Base-by-base conservation (phyloP, 164 flowering plant genomes). In the Nelumbo lutea region DNA sequence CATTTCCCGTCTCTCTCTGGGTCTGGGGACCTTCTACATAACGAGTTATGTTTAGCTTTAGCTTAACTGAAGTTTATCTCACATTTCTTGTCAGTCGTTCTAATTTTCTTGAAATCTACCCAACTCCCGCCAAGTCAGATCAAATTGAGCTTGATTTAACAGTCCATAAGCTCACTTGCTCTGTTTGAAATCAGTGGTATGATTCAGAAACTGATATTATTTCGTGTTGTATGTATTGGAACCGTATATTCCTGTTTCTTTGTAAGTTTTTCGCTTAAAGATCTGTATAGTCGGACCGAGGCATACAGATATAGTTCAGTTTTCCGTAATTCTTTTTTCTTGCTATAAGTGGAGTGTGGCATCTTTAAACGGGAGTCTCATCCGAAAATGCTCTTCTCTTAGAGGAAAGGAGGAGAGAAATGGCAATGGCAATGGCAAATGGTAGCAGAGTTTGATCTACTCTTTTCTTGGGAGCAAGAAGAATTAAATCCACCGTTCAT, bases 241-340 rank as follows among this genome's bases (percentile, higher is more conserved):
- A 9, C 4, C 3, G 1, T 9, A 53, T 46, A 4, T 46, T 46
- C 48, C 7, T 46, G 48, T 47, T 48, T 27, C 5, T 3, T 10
- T 65, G 68, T 65, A 5, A 15, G 15, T 44, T 63, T 63, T 63
- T 63, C 42, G 48, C 45, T 62, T 5, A 47, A 63, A 45, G 13
- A 63, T 9, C 6, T 63, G 38, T 15, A 45, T 45, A 27, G 14
- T 27, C 38, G 6, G 41, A 15, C n/a, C 52, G 27, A 45, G 13
- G 57, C 14, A 3, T 3, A 7, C 7, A 46, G 48, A 46, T 46
- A 53, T 11, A 53, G 14, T 53, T 53, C 14, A 10, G 14, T 11
- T 53, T 13, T 53, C 57, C 11, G 48, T 53, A 53, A 13, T 53
- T 53, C 14, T 53, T 53, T 27, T 27, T 27, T 27, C 27, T 27